These are phyloP conservation scores for Xylariaceae sp. DNA, from an alignment of 2,329 filamentous ascomycete genomes.

Conservation along the genomic window DNA sequence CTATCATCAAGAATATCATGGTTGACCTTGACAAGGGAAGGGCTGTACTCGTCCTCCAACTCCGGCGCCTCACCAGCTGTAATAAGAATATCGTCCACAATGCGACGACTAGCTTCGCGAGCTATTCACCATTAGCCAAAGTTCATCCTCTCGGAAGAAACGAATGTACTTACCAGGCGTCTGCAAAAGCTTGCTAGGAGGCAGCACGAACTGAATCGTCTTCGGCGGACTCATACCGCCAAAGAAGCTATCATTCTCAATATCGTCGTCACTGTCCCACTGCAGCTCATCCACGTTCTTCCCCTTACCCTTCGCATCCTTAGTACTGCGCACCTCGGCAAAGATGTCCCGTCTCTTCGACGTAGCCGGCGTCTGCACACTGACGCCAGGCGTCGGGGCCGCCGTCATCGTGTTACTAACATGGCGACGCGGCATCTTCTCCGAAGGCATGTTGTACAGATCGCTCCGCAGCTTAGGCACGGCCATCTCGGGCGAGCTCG, in stretches of 20 bases:
- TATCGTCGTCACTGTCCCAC: constrained; percentile 73
- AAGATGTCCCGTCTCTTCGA: constrained; percentile 48
- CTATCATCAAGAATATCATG: constrained; percentile 58
- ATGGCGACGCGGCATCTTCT: constrained; percentile 43
- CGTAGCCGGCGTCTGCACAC: constrained; percentile 70
- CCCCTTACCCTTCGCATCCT: constrained; percentile 24
- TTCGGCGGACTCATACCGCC: constrained; percentile 85
- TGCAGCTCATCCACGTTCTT: constrained; percentile 46
- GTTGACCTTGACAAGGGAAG: constrained; percentile 61
- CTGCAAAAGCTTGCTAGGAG: constrained; percentile 70
- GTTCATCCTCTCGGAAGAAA: neutral
- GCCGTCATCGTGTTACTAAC: constrained; percentile 42
- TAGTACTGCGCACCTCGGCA: constrained; percentile 24
- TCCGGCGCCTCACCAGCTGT: constrained; percentile 62
- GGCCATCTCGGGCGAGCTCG: constrained; percentile 71
- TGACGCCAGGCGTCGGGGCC: constrained; percentile 69
- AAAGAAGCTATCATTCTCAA: constrained; percentile 51
- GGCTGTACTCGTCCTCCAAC: constrained; percentile 53
- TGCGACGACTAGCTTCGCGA: constrained; percentile 71
- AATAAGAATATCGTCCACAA: constrained; percentile 73
- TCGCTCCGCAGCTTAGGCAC: constrained; percentile 80
- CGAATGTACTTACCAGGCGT: constrained; percentile 59
- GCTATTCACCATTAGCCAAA: constrained; percentile 42
- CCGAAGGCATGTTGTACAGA: constrained; percentile 69
- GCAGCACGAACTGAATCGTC: constrained; percentile 80